These are phyloP conservation scores for Fimicolochytrium jonesii DNA, from an alignment of 192 early-diverging fungal species.

Conservation along the genomic window DNA sequence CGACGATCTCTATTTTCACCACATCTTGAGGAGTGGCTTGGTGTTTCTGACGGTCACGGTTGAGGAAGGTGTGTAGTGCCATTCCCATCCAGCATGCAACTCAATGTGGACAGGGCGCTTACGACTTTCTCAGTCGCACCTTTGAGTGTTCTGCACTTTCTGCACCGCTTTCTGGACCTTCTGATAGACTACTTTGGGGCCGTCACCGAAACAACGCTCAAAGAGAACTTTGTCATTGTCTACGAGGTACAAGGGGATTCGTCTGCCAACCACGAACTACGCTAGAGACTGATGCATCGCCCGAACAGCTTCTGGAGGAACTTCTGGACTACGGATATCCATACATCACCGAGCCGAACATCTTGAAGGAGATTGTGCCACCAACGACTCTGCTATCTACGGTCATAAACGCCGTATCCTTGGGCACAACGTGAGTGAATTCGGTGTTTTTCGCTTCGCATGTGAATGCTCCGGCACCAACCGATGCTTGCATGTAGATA, in stretches of 20 bases:
- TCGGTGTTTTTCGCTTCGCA: too few species aligned
- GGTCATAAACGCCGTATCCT: slow-evolving; percentile 82
- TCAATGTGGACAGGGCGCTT: too few species aligned
- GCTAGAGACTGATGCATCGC: not conserved
- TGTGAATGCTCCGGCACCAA: too few species aligned
- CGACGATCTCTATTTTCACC: slow-evolving; percentile 61
- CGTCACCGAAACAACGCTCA: slow-evolving; percentile 75
- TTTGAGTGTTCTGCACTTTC: slow-evolving; percentile 78
- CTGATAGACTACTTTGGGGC: slow-evolving; percentile 79
- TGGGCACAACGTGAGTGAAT: slow-evolving; percentile 66
- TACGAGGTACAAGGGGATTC: slow-evolving; percentile 57
- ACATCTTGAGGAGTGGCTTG: slow-evolving; percentile 64
- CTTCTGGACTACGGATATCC: slow-evolving; percentile 90
- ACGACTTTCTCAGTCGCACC: slow-evolving; percentile 59
- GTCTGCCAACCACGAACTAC: not conserved
- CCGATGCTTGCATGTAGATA: slow-evolving; percentile 38
- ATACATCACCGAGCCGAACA: slow-evolving; percentile 80
- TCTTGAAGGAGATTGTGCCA: slow-evolving; percentile 80
- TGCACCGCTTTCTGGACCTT: slow-evolving; percentile 75
- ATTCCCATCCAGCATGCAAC: not conserved
- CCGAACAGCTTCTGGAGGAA: slow-evolving; percentile 75
- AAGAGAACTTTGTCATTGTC: slow-evolving; percentile 90
- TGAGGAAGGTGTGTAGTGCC: slow-evolving; percentile 59
- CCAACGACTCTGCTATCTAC: slow-evolving; percentile 81
- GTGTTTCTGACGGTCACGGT: slow-evolving; percentile 73